These are phyloP conservation scores for Quercus parvula DNA, from an alignment of 306 rosid genomes.

Conservation along the genomic window DNA sequence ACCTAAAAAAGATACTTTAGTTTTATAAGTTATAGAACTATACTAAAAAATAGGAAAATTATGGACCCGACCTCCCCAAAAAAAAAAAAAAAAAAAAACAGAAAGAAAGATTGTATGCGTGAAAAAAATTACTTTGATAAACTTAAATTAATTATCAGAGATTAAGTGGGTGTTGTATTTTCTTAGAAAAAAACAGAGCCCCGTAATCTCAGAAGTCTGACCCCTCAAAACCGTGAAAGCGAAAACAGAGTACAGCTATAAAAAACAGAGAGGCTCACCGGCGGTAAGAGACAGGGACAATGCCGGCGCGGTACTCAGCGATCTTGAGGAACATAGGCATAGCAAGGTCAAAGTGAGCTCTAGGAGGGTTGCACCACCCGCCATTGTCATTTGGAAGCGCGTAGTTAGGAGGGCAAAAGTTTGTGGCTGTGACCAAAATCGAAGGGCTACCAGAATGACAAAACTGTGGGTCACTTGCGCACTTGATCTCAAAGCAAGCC, in stretches of 20 bases:
- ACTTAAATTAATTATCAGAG: no score
- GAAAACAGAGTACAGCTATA: not conserved
- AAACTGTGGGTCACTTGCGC: constrained; percentile 56
- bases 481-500: constrained; percentile 76
- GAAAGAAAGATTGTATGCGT: no score
- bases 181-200: not conserved
- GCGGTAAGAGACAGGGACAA: constrained; percentile 80
- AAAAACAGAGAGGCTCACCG: constrained; percentile 30
- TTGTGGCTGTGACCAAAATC: constrained; percentile 69
- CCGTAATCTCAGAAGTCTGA: no score
- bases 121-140: no score
- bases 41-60: no score
- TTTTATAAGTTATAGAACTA: no score
- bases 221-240: not conserved
- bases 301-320: constrained; percentile 83
- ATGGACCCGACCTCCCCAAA: no score
- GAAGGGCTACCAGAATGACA: constrained; percentile 83
- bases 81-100: no score
- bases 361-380: constrained; percentile 93
- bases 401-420: constrained; percentile 67
- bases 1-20: no score
- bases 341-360: constrained; percentile 82
- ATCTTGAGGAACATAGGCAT: constrained; percentile 88
- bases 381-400: constrained; percentile 72
- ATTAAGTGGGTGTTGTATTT: no score